A percentile compares a stretch with the other conserved stretches of the same genome.
Evolutionary conservation across 306 rosid genomes (phyloP).

Genomic region (Vachellia collinsii): DNA sequence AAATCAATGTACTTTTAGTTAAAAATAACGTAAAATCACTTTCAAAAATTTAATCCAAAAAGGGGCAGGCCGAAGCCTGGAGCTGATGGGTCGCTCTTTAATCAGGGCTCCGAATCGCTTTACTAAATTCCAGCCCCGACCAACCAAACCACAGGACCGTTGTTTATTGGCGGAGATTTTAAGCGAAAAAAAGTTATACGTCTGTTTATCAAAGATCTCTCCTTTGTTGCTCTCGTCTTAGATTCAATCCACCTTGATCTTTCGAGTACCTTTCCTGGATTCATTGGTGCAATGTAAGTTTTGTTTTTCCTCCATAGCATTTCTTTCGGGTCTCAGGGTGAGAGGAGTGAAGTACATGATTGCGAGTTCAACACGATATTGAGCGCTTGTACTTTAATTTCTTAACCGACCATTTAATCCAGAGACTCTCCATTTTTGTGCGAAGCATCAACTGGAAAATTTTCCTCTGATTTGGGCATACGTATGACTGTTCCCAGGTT

Average conservation of each 20-base stretch:
- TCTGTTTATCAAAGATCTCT: constrained; percentile 3
- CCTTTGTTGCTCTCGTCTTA: constrained; percentile 4
- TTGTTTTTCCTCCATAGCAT: constrained; percentile 15
- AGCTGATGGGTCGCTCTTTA: constrained; percentile 43
- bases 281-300: constrained; percentile 44
- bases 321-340: background rate
- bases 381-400: background rate
- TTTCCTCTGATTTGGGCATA: background rate
- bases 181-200: background rate
- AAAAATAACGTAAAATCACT: no score
- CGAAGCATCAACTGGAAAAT: background rate
- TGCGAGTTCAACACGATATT: background rate
- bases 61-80: constrained; percentile 11
- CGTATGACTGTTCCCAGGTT: background rate
- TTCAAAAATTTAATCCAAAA: no score
- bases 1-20: no score
- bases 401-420: background rate
- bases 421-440: background rate
- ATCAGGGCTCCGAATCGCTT: constrained; percentile 37
- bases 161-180: constrained; percentile 19
- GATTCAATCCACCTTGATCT: constrained; percentile 19
- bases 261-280: background rate
- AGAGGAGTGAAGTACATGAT: background rate
- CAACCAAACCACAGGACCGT: constrained; percentile 40
- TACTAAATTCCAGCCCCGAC: constrained; percentile 38